Evolutionary conservation across 148 eudicot species (phyloP).

Genomic region (Linanthus parryae): DNA sequence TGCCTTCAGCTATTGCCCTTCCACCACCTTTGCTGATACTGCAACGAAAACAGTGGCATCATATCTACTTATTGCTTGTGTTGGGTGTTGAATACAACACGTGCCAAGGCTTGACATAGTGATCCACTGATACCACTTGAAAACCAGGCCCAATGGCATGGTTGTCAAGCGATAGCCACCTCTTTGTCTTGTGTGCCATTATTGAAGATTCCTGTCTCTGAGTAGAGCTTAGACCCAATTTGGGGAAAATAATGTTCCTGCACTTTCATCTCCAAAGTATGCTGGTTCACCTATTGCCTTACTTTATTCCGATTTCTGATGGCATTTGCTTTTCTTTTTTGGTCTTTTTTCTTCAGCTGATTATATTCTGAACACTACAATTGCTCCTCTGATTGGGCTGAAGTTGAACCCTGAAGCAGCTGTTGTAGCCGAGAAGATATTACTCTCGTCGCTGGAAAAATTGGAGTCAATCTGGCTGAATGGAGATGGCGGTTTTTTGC

Average conservation of each 20-base stretch:
- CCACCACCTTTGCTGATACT: too few species aligned
- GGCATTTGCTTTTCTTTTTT: not conserved
- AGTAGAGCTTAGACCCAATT: not conserved
- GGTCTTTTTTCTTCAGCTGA: conserved; percentile 31
- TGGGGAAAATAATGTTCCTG: not conserved
- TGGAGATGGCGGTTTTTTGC: conserved; percentile 56
- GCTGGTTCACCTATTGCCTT: not conserved
- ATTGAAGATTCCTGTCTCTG: not conserved
- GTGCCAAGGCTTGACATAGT: too few species aligned
- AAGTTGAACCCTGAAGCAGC: conserved; percentile 44
- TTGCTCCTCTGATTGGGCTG: conserved; percentile 47
- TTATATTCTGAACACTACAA: conserved; percentile 31
- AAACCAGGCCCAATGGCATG: not conserved
- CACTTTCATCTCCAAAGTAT: too few species aligned
- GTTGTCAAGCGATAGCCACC: not conserved
- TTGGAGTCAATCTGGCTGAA: conserved; percentile 66
- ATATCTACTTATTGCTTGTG: too few species aligned
- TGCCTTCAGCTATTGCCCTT: too few species aligned
- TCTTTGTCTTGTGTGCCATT: not conserved
- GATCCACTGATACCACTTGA: too few species aligned
- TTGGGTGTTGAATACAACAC: too few species aligned
- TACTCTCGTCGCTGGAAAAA: conserved; percentile 48
- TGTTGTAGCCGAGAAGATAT: conserved; percentile 44
- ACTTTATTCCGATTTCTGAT: not conserved
- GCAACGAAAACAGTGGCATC: too few species aligned